Base-by-base conservation (phyloP, 176 grass and related monocot species). In the Cenchrus fungigraminus region DNA sequence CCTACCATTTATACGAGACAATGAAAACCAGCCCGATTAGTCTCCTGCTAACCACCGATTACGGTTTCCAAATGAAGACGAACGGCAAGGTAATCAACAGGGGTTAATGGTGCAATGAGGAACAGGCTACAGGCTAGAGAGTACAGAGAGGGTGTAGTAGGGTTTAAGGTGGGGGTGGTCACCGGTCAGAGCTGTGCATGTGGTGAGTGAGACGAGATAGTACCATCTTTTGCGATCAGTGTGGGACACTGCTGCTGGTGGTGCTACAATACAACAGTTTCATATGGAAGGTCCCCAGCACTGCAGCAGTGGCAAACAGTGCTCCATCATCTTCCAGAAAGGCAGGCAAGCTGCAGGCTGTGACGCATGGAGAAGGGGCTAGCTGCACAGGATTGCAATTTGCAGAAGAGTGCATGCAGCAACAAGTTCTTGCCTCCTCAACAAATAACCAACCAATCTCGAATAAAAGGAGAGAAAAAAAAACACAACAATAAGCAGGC, bases 111-210 rank as follows among this genome's bases (percentile, higher is more conserved):
- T 1, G 42, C 46, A 43, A 46, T 68, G 69, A 52, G 10, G 76
- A 62, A 60, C 65, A 32, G 8, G 4, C 10, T 55, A 31, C 65
- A 32, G 8, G 4, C 10, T 55, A 31, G 25, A 6, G 61, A 31
- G 37, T 1, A 6, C 25, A 65, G 25, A 6, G 60, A 12, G 22
- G 65, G 44, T 65, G 28, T 61, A 51, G 45, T 66, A 37, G 77
- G 77, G 60, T 62, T 85, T 70, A 74, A 85, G 9, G 12, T 32
- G 31, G 31, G 68, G 68, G 10, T 22, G 68, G 43, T 47, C 43
- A 71, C n/a, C 40, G 58, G 57, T 79, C 74, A 57, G 57, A 75
- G 70, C 15, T 63, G 37, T 44, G n/a, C 83, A 89, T 89, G 88
- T 86, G 88, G 82, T 22, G 78, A 87, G 85, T 87, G 59, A 59